A percentile compares a stretch with the other conserved stretches of the same genome.
Evolutionary conservation across 768 basidiomycete species (phyloP).

Genomic region (Amanita molliuscula): DNA sequence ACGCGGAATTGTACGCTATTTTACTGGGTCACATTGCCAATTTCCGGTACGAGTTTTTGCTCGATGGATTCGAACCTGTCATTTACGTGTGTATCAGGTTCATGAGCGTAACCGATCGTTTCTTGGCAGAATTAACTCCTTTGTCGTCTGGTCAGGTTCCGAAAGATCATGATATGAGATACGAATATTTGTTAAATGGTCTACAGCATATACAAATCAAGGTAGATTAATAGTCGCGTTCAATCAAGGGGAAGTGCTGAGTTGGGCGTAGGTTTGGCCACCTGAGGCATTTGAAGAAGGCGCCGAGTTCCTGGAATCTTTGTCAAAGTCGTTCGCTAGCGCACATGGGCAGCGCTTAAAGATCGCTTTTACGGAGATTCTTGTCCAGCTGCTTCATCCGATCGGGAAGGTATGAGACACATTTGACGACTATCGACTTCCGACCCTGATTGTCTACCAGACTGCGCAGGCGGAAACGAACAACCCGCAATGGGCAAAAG

Average conservation of each 20-base stretch:
- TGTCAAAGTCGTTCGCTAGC: constrained; percentile 76
- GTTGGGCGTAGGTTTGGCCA: constrained; percentile 67
- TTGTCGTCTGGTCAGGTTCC: constrained; percentile 65
- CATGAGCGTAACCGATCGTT: constrained; percentile 87
- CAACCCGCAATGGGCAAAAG: constrained; percentile 90
- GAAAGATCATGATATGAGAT: constrained; percentile 73
- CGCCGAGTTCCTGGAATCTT: constrained; percentile 78
- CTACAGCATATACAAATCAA: constrained; percentile 78
- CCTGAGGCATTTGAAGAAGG: constrained; percentile 89
- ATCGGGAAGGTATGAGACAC: constrained; percentile 61
- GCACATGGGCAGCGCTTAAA: constrained; percentile 80
- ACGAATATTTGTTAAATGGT: constrained; percentile 78
- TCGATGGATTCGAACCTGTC: not conserved
- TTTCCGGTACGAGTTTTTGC: constrained; percentile 44
- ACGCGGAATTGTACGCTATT: constrained; percentile 74
- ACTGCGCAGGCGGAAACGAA: constrained; percentile 95
- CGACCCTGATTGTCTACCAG: constrained; percentile 23
- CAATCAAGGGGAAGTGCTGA: not conserved
- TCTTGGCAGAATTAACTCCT: constrained; percentile 68
- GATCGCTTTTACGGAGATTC: constrained; percentile 73
- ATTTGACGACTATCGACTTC: not conserved
- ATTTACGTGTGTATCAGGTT: constrained; percentile 39
- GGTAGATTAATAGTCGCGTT: constrained; percentile 24
- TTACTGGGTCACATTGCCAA: constrained; percentile 79
- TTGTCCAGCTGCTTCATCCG: constrained; percentile 71